Evolutionary conservation across 139 green algal genomes (phyloP), one percentile per base, ranked within the genome.

Genomic region (Chlamydomonas incerta): DNA sequence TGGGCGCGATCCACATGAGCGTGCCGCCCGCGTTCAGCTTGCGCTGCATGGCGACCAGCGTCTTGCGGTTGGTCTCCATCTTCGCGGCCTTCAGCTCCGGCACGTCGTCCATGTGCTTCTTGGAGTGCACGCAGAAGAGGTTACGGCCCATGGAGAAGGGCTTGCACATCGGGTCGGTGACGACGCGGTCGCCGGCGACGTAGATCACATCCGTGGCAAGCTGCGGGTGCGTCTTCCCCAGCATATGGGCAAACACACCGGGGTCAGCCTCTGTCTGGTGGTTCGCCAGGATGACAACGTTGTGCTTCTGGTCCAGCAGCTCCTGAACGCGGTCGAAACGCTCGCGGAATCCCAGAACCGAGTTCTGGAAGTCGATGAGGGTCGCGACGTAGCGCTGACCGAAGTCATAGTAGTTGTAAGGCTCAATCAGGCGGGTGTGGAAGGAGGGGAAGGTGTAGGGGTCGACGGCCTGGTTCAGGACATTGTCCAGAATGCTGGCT

Each of bases 81-180:
- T 99, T 99, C 35, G 92, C 35, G 3, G 92, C 84, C 80, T 96
- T 97, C 17, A 96, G 90, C 88, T 96, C 95, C 4, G 98, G 98
- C 23, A 94, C 87, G 82, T 99, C 97, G 87, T 98, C 93, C 81
- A 99, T 94, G 92, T 98, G 97, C 90, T 99, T 98, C 93, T 99
- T 99, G 72, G 94, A 98, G 92, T 99, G 94, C 67, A 99, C 97
- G 89, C 98, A 99, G 81, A 99, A 98, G 28, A 99, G 94, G 93
- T 99, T 99, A 87, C 98, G 95, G 46, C 98, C 98, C 97, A 99
- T 99, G 87, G 92, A 97, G 95, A 99, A 99, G 57, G 98, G 98
- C 85, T 98, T 98, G 94, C 95, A 99, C 88, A 99, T 90, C 3
- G 96, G 88, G 83, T 99, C 98, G 0, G 93, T 96, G 28, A 99